A percentile compares a stretch with the other conserved stretches of the same genome.
phyloP scores from a whole-genome alignment of 1,139 yeast species.

The Lodderomyces margitis region DNA sequence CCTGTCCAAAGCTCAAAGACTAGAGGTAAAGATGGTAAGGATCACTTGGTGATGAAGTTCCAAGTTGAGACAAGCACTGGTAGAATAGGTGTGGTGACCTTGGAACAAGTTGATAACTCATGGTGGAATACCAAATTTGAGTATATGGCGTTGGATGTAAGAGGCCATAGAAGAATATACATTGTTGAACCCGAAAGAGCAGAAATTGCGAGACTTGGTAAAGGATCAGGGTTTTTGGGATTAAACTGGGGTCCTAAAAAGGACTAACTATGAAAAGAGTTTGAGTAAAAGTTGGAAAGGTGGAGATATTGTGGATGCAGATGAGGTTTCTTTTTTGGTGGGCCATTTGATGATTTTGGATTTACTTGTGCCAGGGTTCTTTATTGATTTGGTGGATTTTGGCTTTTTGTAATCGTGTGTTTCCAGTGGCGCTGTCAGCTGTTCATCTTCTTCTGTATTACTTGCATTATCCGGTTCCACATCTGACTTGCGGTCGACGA shows the following conservation, averaged over 20 bases:
- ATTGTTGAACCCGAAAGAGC: constrained; percentile 71
- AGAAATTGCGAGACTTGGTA: constrained; percentile 34
- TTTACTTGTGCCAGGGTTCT: neutral
- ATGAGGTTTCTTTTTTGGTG: neutral
- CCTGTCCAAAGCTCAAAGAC: constrained; percentile 62
- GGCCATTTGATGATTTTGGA: constrained; percentile 1
- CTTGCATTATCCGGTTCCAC: neutral
- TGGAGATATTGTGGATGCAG: neutral
- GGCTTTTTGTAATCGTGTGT: neutral
- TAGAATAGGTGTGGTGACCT: constrained; percentile 61
- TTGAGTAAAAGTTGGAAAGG: neutral
- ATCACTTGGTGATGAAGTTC: constrained; percentile 80
- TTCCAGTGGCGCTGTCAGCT: neutral
- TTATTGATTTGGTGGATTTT: neutral
- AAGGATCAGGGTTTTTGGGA: constrained; percentile 64
- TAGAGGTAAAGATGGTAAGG: constrained; percentile 70
- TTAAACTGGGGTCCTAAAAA: constrained; percentile 83
- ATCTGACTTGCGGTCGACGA: constrained; percentile 3
- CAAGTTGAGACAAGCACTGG: constrained; percentile 68
- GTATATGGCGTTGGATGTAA: constrained; percentile 73
- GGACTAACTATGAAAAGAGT: constrained; percentile 24
- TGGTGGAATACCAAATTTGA: constrained; percentile 71
- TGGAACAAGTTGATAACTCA: constrained; percentile 72
- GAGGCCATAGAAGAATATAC: constrained; percentile 66
- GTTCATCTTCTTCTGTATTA: neutral